Evolutionary conservation across 2,329 filamentous ascomycete species (phyloP).

Genomic region (Nigrospora sphaerica): DNA sequence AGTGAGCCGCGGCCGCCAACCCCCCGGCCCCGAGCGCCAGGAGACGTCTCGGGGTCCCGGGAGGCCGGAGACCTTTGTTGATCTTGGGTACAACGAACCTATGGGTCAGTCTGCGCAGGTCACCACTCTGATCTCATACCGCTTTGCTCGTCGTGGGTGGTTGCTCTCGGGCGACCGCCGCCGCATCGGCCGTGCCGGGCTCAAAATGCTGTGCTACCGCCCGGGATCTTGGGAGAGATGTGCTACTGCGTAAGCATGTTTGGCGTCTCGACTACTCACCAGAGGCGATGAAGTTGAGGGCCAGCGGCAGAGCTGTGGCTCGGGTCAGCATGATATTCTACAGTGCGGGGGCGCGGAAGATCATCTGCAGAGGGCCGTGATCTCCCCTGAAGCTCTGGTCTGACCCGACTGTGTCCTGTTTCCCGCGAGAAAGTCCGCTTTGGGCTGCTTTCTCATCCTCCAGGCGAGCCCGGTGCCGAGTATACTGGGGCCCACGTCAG

Average conservation of each 20-base stretch:
- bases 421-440: constrained; percentile 64
- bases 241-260: constrained; percentile 16
- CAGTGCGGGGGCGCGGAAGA: neutral
- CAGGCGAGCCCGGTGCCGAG: constrained; percentile 55
- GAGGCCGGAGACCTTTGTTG: constrained; percentile 25
- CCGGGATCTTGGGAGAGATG: constrained; percentile 39
- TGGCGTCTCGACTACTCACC: constrained; percentile 60
- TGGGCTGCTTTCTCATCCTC: constrained; percentile 55
- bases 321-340: neutral
- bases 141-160: neutral
- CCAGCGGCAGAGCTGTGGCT: constrained; percentile 63
- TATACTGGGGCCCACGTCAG: constrained; percentile 35
- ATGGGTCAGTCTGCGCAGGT: constrained; percentile 19
- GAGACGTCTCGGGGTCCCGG: constrained; percentile 3
- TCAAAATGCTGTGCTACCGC: constrained; percentile 49
- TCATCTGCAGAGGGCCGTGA: too few species aligned
- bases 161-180: neutral
- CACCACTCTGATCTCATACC: constrained; percentile 11
- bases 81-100: constrained; percentile 36
- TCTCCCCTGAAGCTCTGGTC: constrained; percentile 16
- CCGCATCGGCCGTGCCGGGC: neutral
- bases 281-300: constrained; percentile 85
- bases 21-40: neutral
- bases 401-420: constrained; percentile 82
- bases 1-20: constrained; percentile 62